These are phyloP conservation scores for Chalciporus chontae DNA, from an alignment of 768 basidiomycete species.

Conservation along the genomic window DNA sequence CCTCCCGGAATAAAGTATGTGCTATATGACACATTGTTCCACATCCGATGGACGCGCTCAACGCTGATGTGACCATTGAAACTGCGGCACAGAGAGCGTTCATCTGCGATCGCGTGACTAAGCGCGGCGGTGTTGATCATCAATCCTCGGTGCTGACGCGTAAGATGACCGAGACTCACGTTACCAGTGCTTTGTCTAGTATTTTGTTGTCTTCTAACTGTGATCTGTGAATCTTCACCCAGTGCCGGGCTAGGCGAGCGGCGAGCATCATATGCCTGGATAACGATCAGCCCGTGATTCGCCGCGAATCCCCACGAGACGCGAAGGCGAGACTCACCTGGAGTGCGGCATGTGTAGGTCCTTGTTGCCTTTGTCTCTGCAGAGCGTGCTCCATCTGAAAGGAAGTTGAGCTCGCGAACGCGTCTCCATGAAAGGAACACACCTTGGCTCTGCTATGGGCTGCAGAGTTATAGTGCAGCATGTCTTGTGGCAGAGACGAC, in stretches of 20 bases:
- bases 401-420: conserved; percentile 6
- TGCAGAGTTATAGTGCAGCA: conserved; percentile 30
- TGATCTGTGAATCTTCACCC: conserved; percentile 31
- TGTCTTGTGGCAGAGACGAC: conserved; percentile 29
- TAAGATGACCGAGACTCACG: conserved; percentile 11
- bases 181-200: conserved; percentile 17
- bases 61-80: conserved; percentile 17
- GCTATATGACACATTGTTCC: conserved; percentile 10
- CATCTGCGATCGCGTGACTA: conserved; percentile 32
- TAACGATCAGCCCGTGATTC: background rate
- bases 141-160: conserved; percentile 2
- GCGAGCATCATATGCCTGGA: conserved; percentile 27
- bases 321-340: conserved; percentile 15
- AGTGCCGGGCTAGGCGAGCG: conserved; percentile 32
- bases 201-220: conserved; percentile 29
- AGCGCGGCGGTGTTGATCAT: conserved; percentile 12
- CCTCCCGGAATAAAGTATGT: conserved; percentile 22
- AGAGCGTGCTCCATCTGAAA: conserved; percentile 31
- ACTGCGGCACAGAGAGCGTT: conserved; percentile 7
- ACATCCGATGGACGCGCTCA: conserved; percentile 20
- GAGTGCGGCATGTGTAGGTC: conserved; percentile 20
- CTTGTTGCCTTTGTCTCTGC: conserved; percentile 31
- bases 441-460: conserved; percentile 31
- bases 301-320: conserved; percentile 1
- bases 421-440: background rate